Evolutionary conservation across 257 asterid genomes (phyloP), one percentile per base, ranked within the genome.

Genomic region (Lantana camara): DNA sequence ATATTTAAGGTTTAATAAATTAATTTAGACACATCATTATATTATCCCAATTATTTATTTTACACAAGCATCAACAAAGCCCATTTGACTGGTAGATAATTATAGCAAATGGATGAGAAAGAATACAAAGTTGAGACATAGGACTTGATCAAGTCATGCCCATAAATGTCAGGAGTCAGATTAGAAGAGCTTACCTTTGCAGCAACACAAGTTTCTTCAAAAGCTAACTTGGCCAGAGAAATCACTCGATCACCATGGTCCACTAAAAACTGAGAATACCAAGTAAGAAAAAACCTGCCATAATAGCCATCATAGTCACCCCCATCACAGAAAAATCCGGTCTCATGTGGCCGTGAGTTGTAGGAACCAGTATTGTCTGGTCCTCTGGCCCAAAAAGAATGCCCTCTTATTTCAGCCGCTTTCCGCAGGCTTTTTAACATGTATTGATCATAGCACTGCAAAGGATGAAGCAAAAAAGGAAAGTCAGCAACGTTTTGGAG

Each of bases 371-470:
- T 14, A 53, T 82, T 82, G 44, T 84, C 88, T 0, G 91, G 91
- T 37, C 81, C 95, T 72, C 82, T 82, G 40, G 88, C 95, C 97
- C 97, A 90, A 67, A 80, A 87, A 20, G 88, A 52, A 71, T 85
- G 96, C 34, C 96, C 96, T 71, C 95, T 83, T 58, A 67, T 72
- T 75, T 87, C 95, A 74, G 97, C 90, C 34, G 95, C 90, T 76
- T 82, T 87, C 57, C 51, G 76, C 64, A 90, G 72, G 71, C 83
- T 80, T 73, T 90, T 90, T 80, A 83, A 76, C 84, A 90, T 38
- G 65, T 87, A 87, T 69, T 77, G 85, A 72, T 85, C 97, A 76
- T 87, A 87, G 81, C 97, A 89, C 98, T 92, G 90, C 32, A 72
- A 57, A 63, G 58, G 53, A 70, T 14, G 38, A 70, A 71, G 20